Evolutionary conservation across 129 eudicot genomes (phyloP), one percentile per base, ranked within the genome.

Genomic region (Helianthus tuberosus): DNA sequence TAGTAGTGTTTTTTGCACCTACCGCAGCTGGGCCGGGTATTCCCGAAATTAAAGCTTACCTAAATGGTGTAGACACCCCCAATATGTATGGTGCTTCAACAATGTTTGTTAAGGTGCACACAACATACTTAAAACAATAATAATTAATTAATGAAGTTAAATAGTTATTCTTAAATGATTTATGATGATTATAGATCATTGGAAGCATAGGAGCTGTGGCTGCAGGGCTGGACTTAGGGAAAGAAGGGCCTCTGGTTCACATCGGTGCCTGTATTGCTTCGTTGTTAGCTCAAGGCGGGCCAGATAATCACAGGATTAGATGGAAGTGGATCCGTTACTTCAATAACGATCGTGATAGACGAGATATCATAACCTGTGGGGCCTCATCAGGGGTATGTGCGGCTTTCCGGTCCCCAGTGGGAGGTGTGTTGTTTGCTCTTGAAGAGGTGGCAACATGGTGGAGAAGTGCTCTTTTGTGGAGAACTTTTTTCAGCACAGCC

Each of bases 381-480:
- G 82, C 99, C 41, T 88, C 99, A 5, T 80, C 99, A 38, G 99
- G 99, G 44, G 94, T 95, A 4, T 91, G 97, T 76, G 99, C 99
- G 3, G 99, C 99, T 78, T 95, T 91, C 75, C 78, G 96, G 11
- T 61, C 99, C 32, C 99, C 99, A 36, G 99, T 95, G 1, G 99
- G 99, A 20, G 99, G 99, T 36, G 97, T 95, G 70, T 86, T 95
- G 74, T 95, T 95, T 77, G 87, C 99, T 58, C 86, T 95, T 9
- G 99, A 95, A 74, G 99, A 91, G 81, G 94, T 95, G 71, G 97
- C 99, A 57, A 89, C 99, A 41, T 91, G 99, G 99, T 95, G 97
- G 99, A 88, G 99, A 81, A 95, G 96, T 69, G 96, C 99, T 25
- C 99, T 95, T 39, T 88, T 95, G 25, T 95, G 99, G 99, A 86